Evolutionary conservation across 495 filamentous ascomycete species (phyloP).

Genomic region (Lasiosphaeria ovina): DNA sequence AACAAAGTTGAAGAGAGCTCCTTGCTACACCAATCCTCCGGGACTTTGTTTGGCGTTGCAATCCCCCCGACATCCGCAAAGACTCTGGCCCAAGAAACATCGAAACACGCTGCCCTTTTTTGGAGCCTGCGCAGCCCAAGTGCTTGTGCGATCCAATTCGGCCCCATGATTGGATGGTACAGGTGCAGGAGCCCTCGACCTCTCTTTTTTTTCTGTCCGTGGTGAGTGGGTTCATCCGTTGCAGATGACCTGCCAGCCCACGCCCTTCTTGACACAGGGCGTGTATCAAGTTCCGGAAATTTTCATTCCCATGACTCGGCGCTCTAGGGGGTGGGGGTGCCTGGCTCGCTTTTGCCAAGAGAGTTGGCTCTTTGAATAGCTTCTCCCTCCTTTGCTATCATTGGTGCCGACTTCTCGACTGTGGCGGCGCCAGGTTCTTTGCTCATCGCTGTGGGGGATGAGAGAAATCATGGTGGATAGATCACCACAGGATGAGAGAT

Average conservation of each 20-base stretch:
- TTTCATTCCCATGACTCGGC: constrained; percentile 13
- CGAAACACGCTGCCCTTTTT: constrained; percentile 2
- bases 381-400: constrained; percentile 1
- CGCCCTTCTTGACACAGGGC: constrained; percentile 11
- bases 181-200: background rate
- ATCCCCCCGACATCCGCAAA: background rate
- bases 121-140: background rate
- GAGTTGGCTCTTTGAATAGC: background rate
- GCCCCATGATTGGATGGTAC: background rate
- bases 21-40: background rate
- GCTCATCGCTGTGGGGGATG: background rate
- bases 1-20: too few relatives aligned
- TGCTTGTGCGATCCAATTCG: background rate
- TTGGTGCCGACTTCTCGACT: constrained; percentile 3
- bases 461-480: background rate
- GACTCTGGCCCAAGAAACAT: background rate
- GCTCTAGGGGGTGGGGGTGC: background rate
- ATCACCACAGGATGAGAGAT: background rate
- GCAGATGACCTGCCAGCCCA: constrained; percentile 9
- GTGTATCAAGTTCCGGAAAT: constrained; percentile 26
- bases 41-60: background rate
- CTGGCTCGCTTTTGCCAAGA: background rate
- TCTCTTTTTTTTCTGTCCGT: background rate
- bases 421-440: constrained; percentile 7
- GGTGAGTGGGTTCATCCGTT: constrained; percentile 2